Percentiles rank a stretch among this genome's conserved stretches.
These are phyloP conservation scores for Ceratopteris richardii DNA, from an alignment of 75 land plant genomes.

Conservation along the genomic window DNA sequence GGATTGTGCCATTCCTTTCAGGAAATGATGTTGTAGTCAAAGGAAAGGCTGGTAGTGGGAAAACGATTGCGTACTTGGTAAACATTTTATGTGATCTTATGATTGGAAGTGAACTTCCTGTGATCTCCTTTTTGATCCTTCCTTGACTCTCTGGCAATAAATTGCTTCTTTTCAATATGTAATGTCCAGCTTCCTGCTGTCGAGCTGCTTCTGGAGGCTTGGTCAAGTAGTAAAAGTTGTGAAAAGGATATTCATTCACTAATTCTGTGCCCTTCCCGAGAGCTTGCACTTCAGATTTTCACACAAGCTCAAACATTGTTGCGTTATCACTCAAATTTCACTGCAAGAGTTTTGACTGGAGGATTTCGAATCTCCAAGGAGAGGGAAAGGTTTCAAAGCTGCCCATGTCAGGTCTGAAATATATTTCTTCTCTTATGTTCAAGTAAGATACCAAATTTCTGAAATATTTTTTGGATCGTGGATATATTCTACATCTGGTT, in stretches of 20 bases:
- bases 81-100: background rate
- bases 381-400: slow-evolving; percentile 41
- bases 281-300: slow-evolving; percentile 68
- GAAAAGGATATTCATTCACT: slow-evolving; percentile 45
- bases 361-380: slow-evolving; percentile 58
- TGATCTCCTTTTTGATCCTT: slow-evolving; percentile 4
- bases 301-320: slow-evolving; percentile 58
- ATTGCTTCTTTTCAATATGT: background rate
- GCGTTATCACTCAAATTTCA: slow-evolving; percentile 49
- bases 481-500: slow-evolving; percentile 5
- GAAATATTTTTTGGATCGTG: no score
- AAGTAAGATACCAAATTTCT: no score
- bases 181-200: slow-evolving; percentile 83
- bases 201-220: slow-evolving; percentile 59
- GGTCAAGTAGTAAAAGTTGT: background rate
- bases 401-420: slow-evolving; percentile 47
- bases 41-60: slow-evolving; percentile 70
- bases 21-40: slow-evolving; percentile 72
- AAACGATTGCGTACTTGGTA: slow-evolving; percentile 77
- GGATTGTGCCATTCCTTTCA: slow-evolving; percentile 15
- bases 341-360: slow-evolving; percentile 54
- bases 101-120: background rate
- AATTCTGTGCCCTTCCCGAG: slow-evolving; percentile 63
- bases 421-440: background rate
- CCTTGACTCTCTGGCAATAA: background rate